Evolutionary conservation across 192 early-diverging fungal genomes (phyloP).

Genomic region (Coemansia sp.): DNA sequence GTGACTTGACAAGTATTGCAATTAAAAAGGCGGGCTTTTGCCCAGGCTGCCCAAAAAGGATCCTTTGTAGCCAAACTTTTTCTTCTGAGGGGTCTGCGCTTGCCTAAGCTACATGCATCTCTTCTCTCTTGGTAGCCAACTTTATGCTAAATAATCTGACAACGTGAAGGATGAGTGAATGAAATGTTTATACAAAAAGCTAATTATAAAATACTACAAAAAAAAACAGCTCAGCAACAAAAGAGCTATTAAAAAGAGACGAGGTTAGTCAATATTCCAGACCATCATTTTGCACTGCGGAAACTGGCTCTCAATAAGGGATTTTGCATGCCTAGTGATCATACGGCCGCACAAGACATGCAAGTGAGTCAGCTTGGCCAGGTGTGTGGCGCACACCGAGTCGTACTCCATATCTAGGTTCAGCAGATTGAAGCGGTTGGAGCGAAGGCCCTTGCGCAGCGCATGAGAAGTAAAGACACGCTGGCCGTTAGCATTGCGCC

Average conservation of each 20-base stretch:
- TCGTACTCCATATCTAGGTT: constrained; percentile 58
- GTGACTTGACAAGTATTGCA: too few relatives aligned
- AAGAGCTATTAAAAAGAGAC: not conserved
- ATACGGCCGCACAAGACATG: constrained; percentile 48
- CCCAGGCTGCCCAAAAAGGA: not conserved
- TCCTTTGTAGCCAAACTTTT: not conserved
- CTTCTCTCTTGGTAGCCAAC: not conserved
- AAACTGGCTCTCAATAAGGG: constrained; percentile 52
- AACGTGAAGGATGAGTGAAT: not conserved
- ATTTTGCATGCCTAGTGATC: constrained; percentile 56
- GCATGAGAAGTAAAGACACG: constrained; percentile 51
- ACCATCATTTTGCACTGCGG: constrained; percentile 59
- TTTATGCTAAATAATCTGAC: not conserved
- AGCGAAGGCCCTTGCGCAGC: constrained; percentile 45
- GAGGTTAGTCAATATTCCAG: constrained; percentile 42
- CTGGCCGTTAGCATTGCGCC: constrained; percentile 12
- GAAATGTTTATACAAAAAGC: not conserved
- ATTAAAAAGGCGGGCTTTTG: not conserved
- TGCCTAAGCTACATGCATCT: not conserved
- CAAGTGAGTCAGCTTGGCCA: constrained; percentile 45
- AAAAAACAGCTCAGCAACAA: not conserved
- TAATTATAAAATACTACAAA: not conserved
- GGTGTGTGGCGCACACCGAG: constrained; percentile 48
- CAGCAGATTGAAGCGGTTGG: constrained; percentile 50
- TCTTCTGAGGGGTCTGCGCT: not conserved